Conservation (phyloP, 106 monocot genomes). For the Allium cepa region DNA sequence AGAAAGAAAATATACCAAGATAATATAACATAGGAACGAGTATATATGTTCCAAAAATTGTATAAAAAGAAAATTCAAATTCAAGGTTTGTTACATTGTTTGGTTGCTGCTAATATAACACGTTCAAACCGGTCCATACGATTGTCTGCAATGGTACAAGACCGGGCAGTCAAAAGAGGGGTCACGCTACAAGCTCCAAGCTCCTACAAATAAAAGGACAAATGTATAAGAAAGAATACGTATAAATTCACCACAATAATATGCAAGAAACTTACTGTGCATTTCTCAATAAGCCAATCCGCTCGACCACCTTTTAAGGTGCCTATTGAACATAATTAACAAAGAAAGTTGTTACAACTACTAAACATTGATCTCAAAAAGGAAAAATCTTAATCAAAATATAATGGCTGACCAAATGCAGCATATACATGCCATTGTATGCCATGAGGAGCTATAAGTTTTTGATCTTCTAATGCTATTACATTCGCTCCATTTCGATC, state of each 20-base stretch:
- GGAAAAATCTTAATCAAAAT: not conserved
- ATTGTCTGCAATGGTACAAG: slow-evolving; percentile 67
- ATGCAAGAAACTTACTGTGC: slow-evolving; percentile 66
- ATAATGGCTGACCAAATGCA: slow-evolving; percentile 65
- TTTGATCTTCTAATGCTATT: slow-evolving; percentile 37
- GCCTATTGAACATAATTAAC: slow-evolving; percentile 27
- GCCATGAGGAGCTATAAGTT: slow-evolving; percentile 28
- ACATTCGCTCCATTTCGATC: slow-evolving; percentile 40
- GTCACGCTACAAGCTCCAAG: slow-evolving; percentile 91
- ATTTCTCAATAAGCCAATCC: slow-evolving; percentile 94
- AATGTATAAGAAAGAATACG: not conserved
- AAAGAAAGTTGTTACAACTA: not conserved
- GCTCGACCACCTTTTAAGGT: slow-evolving; percentile 85
- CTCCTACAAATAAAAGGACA: slow-evolving; percentile 44
- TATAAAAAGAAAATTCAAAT: not conserved
- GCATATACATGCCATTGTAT: slow-evolving; percentile 87
- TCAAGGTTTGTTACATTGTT: slow-evolving; percentile 58
- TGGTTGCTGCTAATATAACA: slow-evolving; percentile 79
- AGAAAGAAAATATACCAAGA: slow-evolving; percentile 5
- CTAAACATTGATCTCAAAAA: slow-evolving; percentile 1
- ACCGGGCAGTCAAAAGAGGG: slow-evolving; percentile 68
- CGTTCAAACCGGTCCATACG: slow-evolving; percentile 76
- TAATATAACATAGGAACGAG: not conserved
- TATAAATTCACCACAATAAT: not conserved
- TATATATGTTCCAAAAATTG: slow-evolving; percentile 4